Base-by-base conservation (phyloP, 108 stramenopile species). In the Nannochloropsis gaditana region DNA sequence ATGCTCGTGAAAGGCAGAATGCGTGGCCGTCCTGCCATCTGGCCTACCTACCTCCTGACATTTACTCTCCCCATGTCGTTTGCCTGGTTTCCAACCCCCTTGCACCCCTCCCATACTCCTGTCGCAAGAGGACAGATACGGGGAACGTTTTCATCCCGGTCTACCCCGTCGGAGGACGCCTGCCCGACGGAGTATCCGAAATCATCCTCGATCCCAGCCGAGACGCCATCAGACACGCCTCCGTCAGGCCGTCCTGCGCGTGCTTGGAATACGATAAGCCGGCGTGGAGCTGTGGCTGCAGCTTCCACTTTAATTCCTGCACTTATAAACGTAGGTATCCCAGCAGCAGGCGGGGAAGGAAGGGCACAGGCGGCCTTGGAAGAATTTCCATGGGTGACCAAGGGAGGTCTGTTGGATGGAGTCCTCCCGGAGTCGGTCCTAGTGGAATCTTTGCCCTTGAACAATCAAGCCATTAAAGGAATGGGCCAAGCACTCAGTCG, bases 251-350 rank as follows among this genome's bases (percentile, higher is more conserved):
- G 59, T n/a, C 19, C n/a, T 0, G 59, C 59, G 59, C 59, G n/a
- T n/a, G 8, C 15, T n/a, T 73, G 59, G 59, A 73, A n/a, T n/a
- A 73, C 59, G 15, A 4, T 73, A n/a, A 73, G 59, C 59, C 59
- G 59, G 59, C 59, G 59, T 73, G 8, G 59, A 73, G 59, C 59
- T n/a, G n/a, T 73, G 8, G 59, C 19, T 6, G 6, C n/a, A 73
- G 59, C 59, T 73, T 73, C 59, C 59, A n/a, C 59, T 6, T 73
- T 73, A 73, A n/a, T 73, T 2, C 59, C 59, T 73, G 59, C 59
- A 15, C 59, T 73, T 15, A 15, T 73, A 1, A 73, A 15, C 2
- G n/a, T 73, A 2, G 59, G 5, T n/a, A n/a, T n/a, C 15, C 59
- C 59, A 73, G n/a, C 59, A 73, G 19, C 59, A 73, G 59, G 59